Evolutionary conservation across 2,329 filamentous ascomycete genomes (phyloP), one percentile per base, ranked within the genome.

Genomic region (Claviceps paspali): DNA sequence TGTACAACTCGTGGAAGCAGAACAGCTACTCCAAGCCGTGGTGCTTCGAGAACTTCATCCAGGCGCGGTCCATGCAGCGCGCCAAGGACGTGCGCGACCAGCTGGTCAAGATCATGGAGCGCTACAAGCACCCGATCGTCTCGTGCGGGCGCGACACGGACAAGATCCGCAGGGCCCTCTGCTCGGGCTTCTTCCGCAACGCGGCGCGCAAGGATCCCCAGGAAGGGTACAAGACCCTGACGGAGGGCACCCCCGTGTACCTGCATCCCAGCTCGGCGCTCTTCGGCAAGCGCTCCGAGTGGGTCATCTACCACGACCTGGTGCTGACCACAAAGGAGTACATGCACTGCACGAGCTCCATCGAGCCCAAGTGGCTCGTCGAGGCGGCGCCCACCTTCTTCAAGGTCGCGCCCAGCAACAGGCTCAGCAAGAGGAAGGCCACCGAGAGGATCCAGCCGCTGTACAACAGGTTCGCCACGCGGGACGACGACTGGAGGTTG

Each of bases 331-430:
- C 82, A 18, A 88, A 93, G 63, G 91, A 98, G 62, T 98, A 96
- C 60, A 96, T 98, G 91, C 87, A 94, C 52, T 83, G 76, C 54
- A 91, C 86, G 11, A 94, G 85, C 3, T 73, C 74, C 4, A 96
- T 98, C 50, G 91, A 98, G 61, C 88, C 91, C 7, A 94, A 93
- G 52, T 81, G 76, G 76, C 71, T 98, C 17, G 86, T 96, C 1
- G 87, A 95, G 51, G 88, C 87, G 10, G 91, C 92, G n/a, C 91
- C 92, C 8, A 95, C 86, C 0, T 98, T 96, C 65, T 98, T 96
- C 76, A 94, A 93, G 70, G 85, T 96, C 4, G 88, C 91, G 14
- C 78, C 83, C 1, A 88, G 81, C 26, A 85, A 95, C 54, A 69
- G 75, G 39, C 60, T 98, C 51, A 88, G 81, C 45, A 95, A 94